A percentile compares a stretch with the other conserved stretches of the same genome.
phyloP scores from a whole-genome alignment of 1,139 yeast species.

The Geotrichum carabidarum region DNA sequence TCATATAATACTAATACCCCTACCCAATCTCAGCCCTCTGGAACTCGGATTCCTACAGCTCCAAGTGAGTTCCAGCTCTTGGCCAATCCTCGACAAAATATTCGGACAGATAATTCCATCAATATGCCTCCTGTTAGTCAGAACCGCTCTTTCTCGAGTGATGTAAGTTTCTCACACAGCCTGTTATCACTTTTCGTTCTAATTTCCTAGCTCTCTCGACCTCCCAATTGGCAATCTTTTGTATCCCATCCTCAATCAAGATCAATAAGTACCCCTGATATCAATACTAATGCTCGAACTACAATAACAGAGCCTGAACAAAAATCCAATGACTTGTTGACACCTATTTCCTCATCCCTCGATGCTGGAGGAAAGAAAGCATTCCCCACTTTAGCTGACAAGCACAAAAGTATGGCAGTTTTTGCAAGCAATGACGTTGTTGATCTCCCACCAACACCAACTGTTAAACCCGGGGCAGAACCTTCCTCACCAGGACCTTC shows the following conservation, averaged over 20 bases:
- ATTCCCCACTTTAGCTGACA: conserved; percentile 10
- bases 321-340: not conserved
- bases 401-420: conserved; percentile 20
- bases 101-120: not conserved
- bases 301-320: not conserved
- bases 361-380: conserved; percentile 10
- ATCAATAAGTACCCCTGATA: not conserved
- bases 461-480: conserved; percentile 10
- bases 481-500: conserved; percentile 10
- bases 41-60: not conserved
- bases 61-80: conserved; percentile 2
- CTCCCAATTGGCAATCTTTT: conserved; percentile 18
- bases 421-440: conserved; percentile 1
- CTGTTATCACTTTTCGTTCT: not conserved
- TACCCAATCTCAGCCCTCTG: not conserved
- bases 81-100: not conserved
- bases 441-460: conserved; percentile 2
- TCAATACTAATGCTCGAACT: not conserved
- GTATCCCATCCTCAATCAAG: conserved; percentile 4
- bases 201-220: not conserved
- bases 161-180: not conserved
- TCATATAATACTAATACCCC: conserved; percentile 1
- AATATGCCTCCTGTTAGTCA: not conserved
- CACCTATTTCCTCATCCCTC: not conserved
- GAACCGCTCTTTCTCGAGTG: not conserved